Evolutionary conservation across 257 asterid genomes (phyloP).

Genomic region (Phtheirospermum japonicum): DNA sequence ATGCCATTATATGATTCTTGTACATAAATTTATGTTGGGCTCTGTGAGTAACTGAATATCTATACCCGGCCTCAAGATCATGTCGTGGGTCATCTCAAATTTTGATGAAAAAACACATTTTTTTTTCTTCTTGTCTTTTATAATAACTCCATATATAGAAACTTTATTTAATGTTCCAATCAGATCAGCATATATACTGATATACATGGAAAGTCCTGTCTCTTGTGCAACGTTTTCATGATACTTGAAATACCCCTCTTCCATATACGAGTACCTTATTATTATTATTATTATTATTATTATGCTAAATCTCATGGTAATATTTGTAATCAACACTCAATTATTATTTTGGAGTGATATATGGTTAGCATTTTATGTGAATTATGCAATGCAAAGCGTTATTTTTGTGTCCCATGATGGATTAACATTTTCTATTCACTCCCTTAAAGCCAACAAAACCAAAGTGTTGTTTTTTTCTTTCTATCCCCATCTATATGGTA

Average conservation of each 20-base stretch:
- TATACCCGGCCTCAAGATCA: too few species aligned
- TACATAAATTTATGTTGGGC: background rate
- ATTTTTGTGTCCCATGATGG: constrained; percentile 31
- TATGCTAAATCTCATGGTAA: too few species aligned
- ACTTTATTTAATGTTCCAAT: constrained; percentile 13
- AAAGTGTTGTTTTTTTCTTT: background rate
- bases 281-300: too few species aligned
- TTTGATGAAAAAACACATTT: background rate
- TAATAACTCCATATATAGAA: background rate
- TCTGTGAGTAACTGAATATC: background rate
- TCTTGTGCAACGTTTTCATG: background rate
- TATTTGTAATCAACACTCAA: too few species aligned
- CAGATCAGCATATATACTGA: background rate
- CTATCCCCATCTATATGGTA: background rate
- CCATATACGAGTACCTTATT: too few species aligned
- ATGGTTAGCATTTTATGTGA: background rate
- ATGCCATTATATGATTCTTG: too few species aligned
- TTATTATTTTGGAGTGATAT: background rate
- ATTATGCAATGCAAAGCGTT: background rate
- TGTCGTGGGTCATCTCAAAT: background rate
- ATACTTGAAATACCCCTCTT: too few species aligned
- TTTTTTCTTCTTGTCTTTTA: constrained; percentile 1
- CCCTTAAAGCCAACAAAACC: constrained; percentile 37
- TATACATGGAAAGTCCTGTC: background rate
- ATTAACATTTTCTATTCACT: constrained; percentile 19